Percentiles rank a stretch among this genome's conserved stretches.
Evolutionary conservation across 2,329 filamentous ascomycete species (phyloP).

Genomic region (Colletotrichum costaricense): DNA sequence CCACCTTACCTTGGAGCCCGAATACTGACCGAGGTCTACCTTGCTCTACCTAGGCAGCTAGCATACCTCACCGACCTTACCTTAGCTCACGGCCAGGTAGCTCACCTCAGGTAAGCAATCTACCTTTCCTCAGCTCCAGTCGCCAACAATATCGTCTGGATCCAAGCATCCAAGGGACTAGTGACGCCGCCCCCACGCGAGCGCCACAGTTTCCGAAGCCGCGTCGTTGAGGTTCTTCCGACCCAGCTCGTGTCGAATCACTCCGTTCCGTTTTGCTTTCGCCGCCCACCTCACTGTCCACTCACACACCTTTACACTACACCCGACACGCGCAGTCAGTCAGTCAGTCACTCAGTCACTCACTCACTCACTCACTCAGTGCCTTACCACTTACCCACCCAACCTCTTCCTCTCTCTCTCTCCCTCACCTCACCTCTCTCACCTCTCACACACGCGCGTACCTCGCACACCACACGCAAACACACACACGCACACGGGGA

Average conservation of each 20-base stretch:
- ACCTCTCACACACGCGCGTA: not conserved
- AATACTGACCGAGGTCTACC: not conserved
- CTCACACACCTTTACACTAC: not conserved
- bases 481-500: not conserved
- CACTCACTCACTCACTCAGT: not conserved
- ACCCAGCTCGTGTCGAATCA: not conserved
- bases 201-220: not conserved
- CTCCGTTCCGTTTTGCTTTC: not conserved
- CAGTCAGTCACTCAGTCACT: too few species aligned
- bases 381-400: not conserved
- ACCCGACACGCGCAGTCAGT: not conserved
- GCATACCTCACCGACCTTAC: not conserved
- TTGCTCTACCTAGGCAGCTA: not conserved
- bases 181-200: not conserved
- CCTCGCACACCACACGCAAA: too few species aligned
- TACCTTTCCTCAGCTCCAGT: not conserved
- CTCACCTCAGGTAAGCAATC: not conserved
- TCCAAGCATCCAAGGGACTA: not conserved
- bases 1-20: not conserved
- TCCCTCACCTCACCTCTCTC: not conserved
- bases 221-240: slow-evolving; percentile 5
- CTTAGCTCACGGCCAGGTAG: not conserved
- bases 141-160: not conserved
- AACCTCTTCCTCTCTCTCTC: too few species aligned
- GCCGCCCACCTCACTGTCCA: slow-evolving; percentile 1